Evolutionary conservation across 1,284 basidiomycete genomes (phyloP), one percentile per base, ranked within the genome.

Genomic region (Ustilago xerochloae): DNA sequence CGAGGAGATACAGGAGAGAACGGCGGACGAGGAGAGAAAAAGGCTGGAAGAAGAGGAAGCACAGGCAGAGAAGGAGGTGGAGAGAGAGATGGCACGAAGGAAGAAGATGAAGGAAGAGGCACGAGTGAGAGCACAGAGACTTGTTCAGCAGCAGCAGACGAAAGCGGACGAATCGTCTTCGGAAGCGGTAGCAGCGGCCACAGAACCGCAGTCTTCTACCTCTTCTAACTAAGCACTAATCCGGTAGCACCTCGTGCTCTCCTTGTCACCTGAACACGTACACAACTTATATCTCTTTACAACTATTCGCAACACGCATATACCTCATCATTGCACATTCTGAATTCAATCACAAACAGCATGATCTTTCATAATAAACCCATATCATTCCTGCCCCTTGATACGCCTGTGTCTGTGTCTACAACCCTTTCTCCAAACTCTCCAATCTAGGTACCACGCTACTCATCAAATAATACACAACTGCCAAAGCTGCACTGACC

Each of bases 71-170:
- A 20, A 35, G 36, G 46, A 57, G 22, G 73, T 75, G 16, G 65
- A 79, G 47, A 35, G 66, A 24, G 66, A 63, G 10, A 69, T 69
- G 66, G 56, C 52, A 9, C 52, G 43, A 33, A 48, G 50, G n/a
- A 65, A 58, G 55, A 54, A 60, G 59, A 63, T 70, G 24, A 62
- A 57, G 32, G 69, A 63, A n/a, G 64, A 60, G 28, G 64, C 64
- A 0, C 52, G 48, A 24, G 13, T 54, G 18, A n/a, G 70, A 8
- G 64, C 69, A 29, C 58, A 62, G 56, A 62, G 50, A 22, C 39
- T 71, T 5, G 60, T 48, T 0, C n/a, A 22, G 1, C 16, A 18
- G 4, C n/a, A n/a, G n/a, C n/a, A n/a, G n/a, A n/a, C n/a, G n/a
- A n/a, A n/a, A n/a, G n/a, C n/a, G n/a, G n/a, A n/a, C n/a, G n/a